Conservation (phyloP, 1,139 yeast species). For the Yamadazyma taylorii region DNA sequence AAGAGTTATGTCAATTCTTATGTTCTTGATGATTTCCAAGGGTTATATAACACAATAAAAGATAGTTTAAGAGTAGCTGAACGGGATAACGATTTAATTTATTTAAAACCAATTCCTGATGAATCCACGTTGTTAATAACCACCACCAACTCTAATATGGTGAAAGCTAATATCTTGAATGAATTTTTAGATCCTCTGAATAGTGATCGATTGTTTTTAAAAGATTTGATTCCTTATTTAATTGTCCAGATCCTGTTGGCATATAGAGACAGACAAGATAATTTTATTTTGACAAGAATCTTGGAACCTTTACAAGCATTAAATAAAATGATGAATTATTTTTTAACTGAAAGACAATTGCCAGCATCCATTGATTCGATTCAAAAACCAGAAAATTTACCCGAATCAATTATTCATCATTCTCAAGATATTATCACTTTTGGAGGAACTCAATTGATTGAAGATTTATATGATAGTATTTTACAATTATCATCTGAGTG, state of each 20-base stretch:
- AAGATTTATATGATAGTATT: constrained; percentile 47
- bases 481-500: constrained; percentile 41
- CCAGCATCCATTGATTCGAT: constrained; percentile 67
- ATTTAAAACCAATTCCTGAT: constrained; percentile 63
- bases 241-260: constrained; percentile 70
- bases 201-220: constrained; percentile 41
- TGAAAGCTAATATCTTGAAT: constrained; percentile 46
- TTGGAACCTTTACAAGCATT: constrained; percentile 53
- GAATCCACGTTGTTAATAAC: constrained; percentile 30
- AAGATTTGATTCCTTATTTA: constrained; percentile 61
- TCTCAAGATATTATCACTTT: constrained; percentile 51
- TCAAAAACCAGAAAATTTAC: constrained; percentile 63
- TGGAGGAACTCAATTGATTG: constrained; percentile 54
- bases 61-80: constrained; percentile 57
- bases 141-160: constrained; percentile 53
- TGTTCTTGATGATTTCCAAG: constrained; percentile 49
- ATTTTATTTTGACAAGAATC: constrained; percentile 52
- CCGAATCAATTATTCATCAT: constrained; percentile 55
- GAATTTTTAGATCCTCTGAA: constrained; percentile 20
- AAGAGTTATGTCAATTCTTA: constrained; percentile 42
- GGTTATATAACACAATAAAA: constrained; percentile 45
- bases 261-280: constrained; percentile 63
- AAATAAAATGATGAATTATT: constrained; percentile 46
- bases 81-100: constrained; percentile 79
- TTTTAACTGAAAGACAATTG: constrained; percentile 45